Base-by-base conservation (phyloP, 2,329 filamentous ascomycete genomes). In the Atkinsonella texensis region DNA sequence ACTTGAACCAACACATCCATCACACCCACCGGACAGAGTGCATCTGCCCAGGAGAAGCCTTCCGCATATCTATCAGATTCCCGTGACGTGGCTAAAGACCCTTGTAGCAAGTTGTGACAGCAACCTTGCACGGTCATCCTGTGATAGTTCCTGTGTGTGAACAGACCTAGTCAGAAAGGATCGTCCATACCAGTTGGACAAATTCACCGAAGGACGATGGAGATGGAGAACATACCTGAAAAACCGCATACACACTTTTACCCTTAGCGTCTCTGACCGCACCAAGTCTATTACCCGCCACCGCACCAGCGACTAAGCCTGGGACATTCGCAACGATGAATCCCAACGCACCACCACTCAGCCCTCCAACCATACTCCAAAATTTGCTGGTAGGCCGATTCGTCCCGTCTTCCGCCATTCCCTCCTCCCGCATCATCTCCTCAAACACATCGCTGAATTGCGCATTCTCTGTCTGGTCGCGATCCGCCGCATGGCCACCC, bases 311-410 rank as follows among this genome's bases (percentile, higher is more conserved):
- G 39, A 97, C 68, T 62, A 91, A 77, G 0, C 93, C 93, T 0
- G 91, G 87, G 47, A 96, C 81, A 65, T 97, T 97, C 31, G 85
- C 93, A 28, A 97, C 79, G 59, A 98, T 98, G 67, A 97, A 97
- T 0, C 93, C 93, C 66, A 98, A 78, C 2, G 89, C 87, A 12
- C 85, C 91, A 33, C 93, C 93, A 63, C 88, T 93, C 41, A 91
- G 68, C 1, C 89, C 89, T 3, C 93, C 93, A 1, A 96, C 65
- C 56, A 96, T 68, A 52, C 83, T 78, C 91, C 93, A 98, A 68
- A 98, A 95, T 59, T 83, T 83, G 55, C 80, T 75, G 2, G 82
- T 91, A 1, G 76, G 76, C 46, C 68, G 63, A 46, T 75, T 78
- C 17, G 77, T 76, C 4, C 75, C 74, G 12, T 79, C 78, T 60